Evolutionary conservation across 1,284 basidiomycete species (phyloP).

Genomic region (Ganoderma lucidum): DNA sequence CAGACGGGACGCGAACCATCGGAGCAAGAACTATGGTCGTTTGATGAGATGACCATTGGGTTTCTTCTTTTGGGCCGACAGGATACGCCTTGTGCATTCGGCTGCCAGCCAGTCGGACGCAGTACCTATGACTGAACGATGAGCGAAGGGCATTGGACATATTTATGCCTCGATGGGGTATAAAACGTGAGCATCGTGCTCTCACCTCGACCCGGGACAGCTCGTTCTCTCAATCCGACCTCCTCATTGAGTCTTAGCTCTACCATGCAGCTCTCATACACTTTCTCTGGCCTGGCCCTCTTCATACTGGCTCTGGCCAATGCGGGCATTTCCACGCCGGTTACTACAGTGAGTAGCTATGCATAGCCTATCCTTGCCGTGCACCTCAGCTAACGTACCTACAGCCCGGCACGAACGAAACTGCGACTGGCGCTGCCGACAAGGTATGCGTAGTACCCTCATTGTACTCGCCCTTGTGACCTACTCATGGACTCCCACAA

Average conservation of each 20-base stretch:
- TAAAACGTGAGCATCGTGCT: neutral
- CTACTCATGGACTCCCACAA: neutral
- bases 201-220: neutral
- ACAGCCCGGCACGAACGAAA: neutral
- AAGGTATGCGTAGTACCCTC: neutral
- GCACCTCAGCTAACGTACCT: neutral
- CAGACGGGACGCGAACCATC: neutral
- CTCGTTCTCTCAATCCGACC: neutral
- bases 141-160: neutral
- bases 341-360: neutral
- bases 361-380: neutral
- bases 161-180: neutral
- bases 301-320: neutral
- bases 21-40: neutral
- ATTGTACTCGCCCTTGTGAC: neutral
- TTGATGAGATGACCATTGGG: neutral
- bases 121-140: neutral
- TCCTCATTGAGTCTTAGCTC: neutral
- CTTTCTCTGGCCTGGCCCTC: neutral
- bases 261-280: neutral
- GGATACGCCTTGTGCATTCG: neutral
- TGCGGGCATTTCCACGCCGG: neutral
- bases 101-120: neutral
- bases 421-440: neutral
- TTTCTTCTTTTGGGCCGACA: neutral